Base-by-base conservation (phyloP, 2,329 filamentous ascomycete species). In the Colletotrichum sp. region DNA sequence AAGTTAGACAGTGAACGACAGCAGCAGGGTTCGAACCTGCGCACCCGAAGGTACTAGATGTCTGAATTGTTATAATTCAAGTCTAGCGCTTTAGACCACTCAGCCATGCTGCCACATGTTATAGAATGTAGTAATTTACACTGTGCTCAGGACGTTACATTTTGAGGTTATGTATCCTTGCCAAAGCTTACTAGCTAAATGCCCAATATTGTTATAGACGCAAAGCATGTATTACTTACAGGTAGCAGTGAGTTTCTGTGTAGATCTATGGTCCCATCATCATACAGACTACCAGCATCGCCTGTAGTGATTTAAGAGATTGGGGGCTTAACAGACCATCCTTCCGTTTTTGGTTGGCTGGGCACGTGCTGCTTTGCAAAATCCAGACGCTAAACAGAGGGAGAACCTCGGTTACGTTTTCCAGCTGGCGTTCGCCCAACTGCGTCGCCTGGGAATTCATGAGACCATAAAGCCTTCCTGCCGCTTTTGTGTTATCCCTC, bases 11-110 rank as follows among this genome's bases (percentile, higher is more conserved):
- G 63, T 16, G 16, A 6, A 13, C 71, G 71, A 74, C 71, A 74
- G 68, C 71, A 74, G 71, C 71, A 71, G 71, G 71, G 71, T 74
- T 74, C 71, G 71, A 74, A 74, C 71, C 71, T 74, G 67, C 71
- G 71, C 71, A 57, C 32, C 71, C 71, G 71, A 74, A 74, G 71
- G 39, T 57, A 74, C 26, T 32, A 74, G 71, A 74, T 74, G 5
- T 21, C 2, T 6, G 39, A 71, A 39, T 6, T 3, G 1, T 3
- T 18, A 6, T 1, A 10, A 71, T 74, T 74, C 71, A 74, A 74
- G 71, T 74, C 71, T 74, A 32, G 26, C 71, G 32, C 59, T 44
- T 74, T 74, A 70, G 67, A 71, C 71, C 71, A 74, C 71, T 74
- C 71, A 44, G 59, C 32, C 71, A 74, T 74, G 71, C 68, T 74